Base-by-base conservation (phyloP, 2,329 filamentous ascomycete genomes). In the Pseudocercospora fijiensis region DNA sequence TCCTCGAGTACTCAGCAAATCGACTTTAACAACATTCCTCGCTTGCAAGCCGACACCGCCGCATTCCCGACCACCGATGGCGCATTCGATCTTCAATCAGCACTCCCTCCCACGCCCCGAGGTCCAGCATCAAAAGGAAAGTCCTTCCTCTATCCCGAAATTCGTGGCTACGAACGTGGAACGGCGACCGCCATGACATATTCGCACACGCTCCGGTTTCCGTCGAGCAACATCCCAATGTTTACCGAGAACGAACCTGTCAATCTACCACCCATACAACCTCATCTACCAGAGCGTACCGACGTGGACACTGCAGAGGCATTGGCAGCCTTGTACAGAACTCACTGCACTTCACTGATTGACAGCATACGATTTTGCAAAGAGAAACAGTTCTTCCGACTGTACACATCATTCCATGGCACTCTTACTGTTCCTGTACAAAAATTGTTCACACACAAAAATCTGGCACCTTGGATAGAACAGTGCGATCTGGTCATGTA, bases 311-410 rank as follows among this genome's bases (percentile, higher is more conserved):
- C 92, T 7, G 93, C 92, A 26, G 90, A 90, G 72, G 93, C 92
- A 3, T 82, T 99, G 22, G 87, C 88, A 41, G 93, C 94, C 4
- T 83, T 98, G 24, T 99, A 99, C 75, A 88, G 92, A 57, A 95
- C 94, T 2, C 94, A 98, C 75, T 96, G 93, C 76, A 97, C 95
- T 13, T 97, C 93, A 0, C 84, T 99, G 4, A 90, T 99, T 30
- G 95, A 99, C 77, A 94, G 92, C 71, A 92, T 99, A 66, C 90
- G 95, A 28, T 98, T 91, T 76, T 97, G 94, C 83, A 96, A 95
- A 74, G 92, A 97, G 77, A 96, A 96, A 79, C 94, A 92, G 6
- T 96, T 99, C 76, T 96, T 96, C 76, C 91, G 96, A 69, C 85
- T 97, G 16, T 96, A 96, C 76, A 93, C 90, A 5, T 95, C 94